phyloP scores from a whole-genome alignment of 1,139 yeast species.

The Suhomyces guaymorum region DNA sequence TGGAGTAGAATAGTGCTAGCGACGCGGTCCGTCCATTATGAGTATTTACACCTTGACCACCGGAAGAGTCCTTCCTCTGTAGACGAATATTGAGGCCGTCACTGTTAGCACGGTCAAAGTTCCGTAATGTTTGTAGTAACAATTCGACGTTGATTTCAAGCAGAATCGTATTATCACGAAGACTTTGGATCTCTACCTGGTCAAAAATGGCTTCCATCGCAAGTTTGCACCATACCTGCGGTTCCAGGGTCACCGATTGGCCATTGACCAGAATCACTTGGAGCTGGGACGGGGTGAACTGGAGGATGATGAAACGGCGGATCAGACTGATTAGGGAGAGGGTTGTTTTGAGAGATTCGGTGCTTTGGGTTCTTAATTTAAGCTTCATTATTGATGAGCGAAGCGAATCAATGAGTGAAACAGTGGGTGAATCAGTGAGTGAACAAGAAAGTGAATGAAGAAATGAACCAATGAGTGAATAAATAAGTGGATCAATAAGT shows the following conservation, averaged over 20 bases:
- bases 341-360: conserved; percentile 32
- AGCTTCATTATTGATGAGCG: conserved; percentile 29
- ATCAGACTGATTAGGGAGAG: conserved; percentile 32
- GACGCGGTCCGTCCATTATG: conserved; percentile 48
- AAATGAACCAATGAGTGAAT: no score
- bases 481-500: no score
- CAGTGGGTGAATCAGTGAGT: no score
- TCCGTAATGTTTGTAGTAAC: conserved; percentile 52
- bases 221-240: conserved; percentile 64
- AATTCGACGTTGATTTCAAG: conserved; percentile 60
- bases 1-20: conserved; percentile 52
- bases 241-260: conserved; percentile 47
- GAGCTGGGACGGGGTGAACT: conserved; percentile 48
- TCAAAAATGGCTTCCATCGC: conserved; percentile 47
- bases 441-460: no score
- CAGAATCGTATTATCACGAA: conserved; percentile 50
- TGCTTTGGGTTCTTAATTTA: conserved; percentile 33
- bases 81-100: conserved; percentile 54
- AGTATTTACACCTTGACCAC: conserved; percentile 26
- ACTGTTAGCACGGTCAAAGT: conserved; percentile 54
- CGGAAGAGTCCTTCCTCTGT: conserved; percentile 45
- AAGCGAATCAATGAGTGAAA: no score
- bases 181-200: conserved; percentile 46
- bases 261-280: conserved; percentile 50
- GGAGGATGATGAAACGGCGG: conserved; percentile 31